A percentile compares a stretch with the other conserved stretches of the same genome.
These are phyloP conservation scores for Cryptococcus sp. DNA, from an alignment of 1,284 basidiomycete species.

Conservation along the genomic window DNA sequence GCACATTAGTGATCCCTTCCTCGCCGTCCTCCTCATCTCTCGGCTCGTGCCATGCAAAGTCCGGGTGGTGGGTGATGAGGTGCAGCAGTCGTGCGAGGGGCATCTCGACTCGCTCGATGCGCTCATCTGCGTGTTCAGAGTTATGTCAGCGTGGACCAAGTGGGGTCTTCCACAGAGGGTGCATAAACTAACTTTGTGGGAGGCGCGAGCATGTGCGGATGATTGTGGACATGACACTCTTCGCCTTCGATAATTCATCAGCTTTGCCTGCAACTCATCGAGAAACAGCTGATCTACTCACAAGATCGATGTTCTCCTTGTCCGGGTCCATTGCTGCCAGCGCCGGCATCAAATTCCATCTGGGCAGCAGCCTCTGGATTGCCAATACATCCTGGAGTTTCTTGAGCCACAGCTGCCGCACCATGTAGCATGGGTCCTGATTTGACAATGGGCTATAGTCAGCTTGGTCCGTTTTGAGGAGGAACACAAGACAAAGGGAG, in stretches of 20 bases:
- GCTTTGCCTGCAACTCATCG: not conserved
- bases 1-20: slow-evolving; percentile 46
- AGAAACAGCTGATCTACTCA: slow-evolving; percentile 13
- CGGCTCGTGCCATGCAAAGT: slow-evolving; percentile 58
- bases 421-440: slow-evolving; percentile 82
- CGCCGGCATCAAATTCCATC: slow-evolving; percentile 81
- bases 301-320: slow-evolving; percentile 57
- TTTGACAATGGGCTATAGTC: slow-evolving; percentile 2
- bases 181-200: slow-evolving; percentile 9
- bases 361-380: slow-evolving; percentile 61
- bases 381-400: slow-evolving; percentile 68
- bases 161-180: not conserved
- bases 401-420: slow-evolving; percentile 72
- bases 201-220: slow-evolving; percentile 13
- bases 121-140: slow-evolving; percentile 51
- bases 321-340: slow-evolving; percentile 91
- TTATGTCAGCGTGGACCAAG: slow-evolving; percentile 1
- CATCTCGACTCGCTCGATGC: slow-evolving; percentile 69
- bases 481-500: not conserved
- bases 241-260: slow-evolving; percentile 18
- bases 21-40: slow-evolving; percentile 10
- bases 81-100: slow-evolving; percentile 82
- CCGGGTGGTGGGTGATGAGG: slow-evolving; percentile 88
- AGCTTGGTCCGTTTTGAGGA: slow-evolving; percentile 4
- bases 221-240: slow-evolving; percentile 19